Base-by-base conservation (phyloP, 495 filamentous ascomycete species). In the Physcia stellaris region DNA sequence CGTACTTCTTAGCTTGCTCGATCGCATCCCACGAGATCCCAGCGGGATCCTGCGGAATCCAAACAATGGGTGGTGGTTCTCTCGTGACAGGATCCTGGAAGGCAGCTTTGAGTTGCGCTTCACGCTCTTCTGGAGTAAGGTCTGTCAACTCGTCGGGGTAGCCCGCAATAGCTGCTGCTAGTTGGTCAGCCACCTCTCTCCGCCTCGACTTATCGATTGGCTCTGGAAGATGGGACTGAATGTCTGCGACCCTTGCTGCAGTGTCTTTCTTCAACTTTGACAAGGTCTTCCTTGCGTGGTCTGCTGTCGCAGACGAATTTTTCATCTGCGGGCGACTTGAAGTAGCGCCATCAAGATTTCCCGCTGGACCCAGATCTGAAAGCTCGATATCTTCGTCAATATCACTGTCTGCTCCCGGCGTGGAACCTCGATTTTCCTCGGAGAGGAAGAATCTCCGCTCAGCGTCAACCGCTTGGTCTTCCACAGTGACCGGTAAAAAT, bases 11-110 rank as follows among this genome's bases (percentile, higher is more conserved):
- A 9, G 83, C 90, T 32, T 80, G 63, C 52, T 65, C 69, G 12
- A 98, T 73, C 57, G 93, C 86, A 47, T 95, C 86, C 46, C 90
- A 85, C 40, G 79, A 82, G 23, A 98, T 72, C 1, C 90, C 90
- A 2, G 94, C 55, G 46, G 85, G 78, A 56, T 98, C 90, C 27
- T 84, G 73, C n/a, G 90, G 90, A 35, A 98, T 86, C 90, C 90
- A 96, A 35, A 96, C 73, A 4, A 82, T 79, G 2, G 90, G 90
- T 22, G 83, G 66, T 35, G 83, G 78, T 16, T 90, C 83, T 28
- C 87, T 75, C 17, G 93, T 66, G 2, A 90, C 87, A 28, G 79
- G 75, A 53, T 98, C 90, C 62, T 84, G 79, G 60, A 96, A 98
- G n/a, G 87, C 86, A 39, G 83, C 78, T 43, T 79, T 77, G n/a